Evolutionary conservation across 306 rosid genomes (phyloP), one percentile per base, ranked within the genome.

Genomic region (Lathyrus oleraceus): DNA sequence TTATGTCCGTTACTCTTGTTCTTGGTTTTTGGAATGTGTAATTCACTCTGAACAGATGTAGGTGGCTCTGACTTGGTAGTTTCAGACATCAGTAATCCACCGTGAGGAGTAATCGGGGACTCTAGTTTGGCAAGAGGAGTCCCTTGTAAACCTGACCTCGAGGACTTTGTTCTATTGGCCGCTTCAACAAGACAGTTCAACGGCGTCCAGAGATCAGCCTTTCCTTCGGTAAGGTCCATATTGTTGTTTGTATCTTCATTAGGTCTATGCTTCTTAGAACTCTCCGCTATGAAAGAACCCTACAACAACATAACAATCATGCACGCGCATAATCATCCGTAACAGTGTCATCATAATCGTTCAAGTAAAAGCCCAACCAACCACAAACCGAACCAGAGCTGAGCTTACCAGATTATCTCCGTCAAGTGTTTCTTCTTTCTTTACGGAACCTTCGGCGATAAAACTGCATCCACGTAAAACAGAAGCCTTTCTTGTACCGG

Each of bases 151-250:
- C 76, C 84, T 56, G 77, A 78, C 81, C 87, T 94, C 5, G 91
- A 91, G 42, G 92, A 86, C 84, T 91, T 94, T 48, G 99, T 94
- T 76, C 99, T 81, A 77, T 94, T 94, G 56, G 99, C 99, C 51
- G 91, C 97, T 83, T 94, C 99, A 52, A 94, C 96, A 36, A 94
- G 97, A 81, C 99, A 94, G 85, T 88, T 88, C 82, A 94, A 87
- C 8, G 99, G 99, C 12, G 95, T 94, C 99, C 99, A 94, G 64
- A 94, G 87, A 83, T 94, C 99, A 40, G 72, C 87, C 82, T 94
- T 94, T 44, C 95, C 97, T 70, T 94, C 97, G 51, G 42, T 64
- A 61, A 71, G 73, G 65, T 85, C 93, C 30, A 69, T 78, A 54
- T 74, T 70, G 64, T 77, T 75, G 61, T 83, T 81, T 11, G 30